Evolutionary conservation across 1,284 basidiomycete genomes (phyloP), one percentile per base, ranked within the genome.

Genomic region (Cystobasidium sp.): DNA sequence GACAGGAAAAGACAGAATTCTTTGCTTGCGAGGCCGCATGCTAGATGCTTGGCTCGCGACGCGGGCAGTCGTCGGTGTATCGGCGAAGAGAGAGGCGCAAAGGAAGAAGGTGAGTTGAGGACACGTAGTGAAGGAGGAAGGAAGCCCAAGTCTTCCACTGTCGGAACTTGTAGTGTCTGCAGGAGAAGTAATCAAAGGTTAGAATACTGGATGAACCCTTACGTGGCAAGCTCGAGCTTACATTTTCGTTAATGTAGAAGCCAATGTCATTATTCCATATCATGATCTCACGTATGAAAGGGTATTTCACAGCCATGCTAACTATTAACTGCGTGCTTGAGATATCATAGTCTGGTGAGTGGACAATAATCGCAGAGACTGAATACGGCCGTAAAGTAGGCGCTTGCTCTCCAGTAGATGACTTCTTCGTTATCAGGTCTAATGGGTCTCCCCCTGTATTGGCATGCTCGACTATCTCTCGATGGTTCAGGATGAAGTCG

Each of bases 201-300:
- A 37, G n/a, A 63, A 46, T 9, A 20, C 5, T n/a, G 39, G 12
- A 22, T 44, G 31, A n/a, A 56, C 53, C 37, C 62, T 46, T 39
- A 61, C 51, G 2, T 14, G n/a, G 37, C 6, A 18, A 44, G 20
- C 12, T 16, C 1, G 1, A 10, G 53, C 65, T 63, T 47, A 68
- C 76, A 56, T 65, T 39, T 2, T 67, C 46, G 4, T 59, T 41
- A 39, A 78, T 61, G 64, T 73, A 58, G 18, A 74, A 37, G 2
- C 68, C 75, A 0, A 72, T 72, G n/a, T 64, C 64, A 56, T 80
- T 78, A 68, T 80, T 80, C 79, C 79, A 80, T n/a, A 79, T 67
- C 62, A 80, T 78, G 47, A 78, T 75, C 67, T 80, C 79, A 39
- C 77, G 69, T 37, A 80, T 71, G 64, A 77, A 80, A 0, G 79